Conservation (phyloP, 1,139 yeast species). For the Debaryomycetaceae sp. region DNA sequence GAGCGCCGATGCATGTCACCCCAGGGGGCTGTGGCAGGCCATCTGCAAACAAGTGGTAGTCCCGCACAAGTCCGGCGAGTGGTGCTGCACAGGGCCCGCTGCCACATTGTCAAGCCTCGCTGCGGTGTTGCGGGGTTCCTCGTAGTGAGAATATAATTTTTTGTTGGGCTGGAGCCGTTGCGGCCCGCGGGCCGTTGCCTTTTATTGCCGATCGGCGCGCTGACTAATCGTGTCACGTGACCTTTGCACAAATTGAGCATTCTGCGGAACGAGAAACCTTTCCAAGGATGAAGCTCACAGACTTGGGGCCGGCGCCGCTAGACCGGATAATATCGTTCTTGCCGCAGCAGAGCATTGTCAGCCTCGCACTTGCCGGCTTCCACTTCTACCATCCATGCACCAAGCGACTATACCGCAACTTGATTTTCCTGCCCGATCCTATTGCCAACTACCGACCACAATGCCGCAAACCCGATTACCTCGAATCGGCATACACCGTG, state of each 20-base stretch:
- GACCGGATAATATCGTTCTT: conserved; percentile 13
- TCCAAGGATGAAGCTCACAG: conserved; percentile 4
- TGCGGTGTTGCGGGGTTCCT: no score
- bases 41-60: no score
- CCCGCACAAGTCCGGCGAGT: no score
- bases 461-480: conserved; percentile 12
- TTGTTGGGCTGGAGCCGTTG: no score
- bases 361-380: conserved; percentile 27
- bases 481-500: conserved; percentile 13
- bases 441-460: conserved; percentile 6
- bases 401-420: conserved; percentile 17
- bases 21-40: no score
- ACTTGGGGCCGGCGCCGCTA: conserved; percentile 10
- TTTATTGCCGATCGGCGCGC: no score
- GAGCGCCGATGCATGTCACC: no score
- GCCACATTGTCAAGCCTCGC: no score
- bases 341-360: conserved; percentile 24
- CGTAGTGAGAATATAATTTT: no score
- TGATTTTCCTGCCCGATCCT: conserved; percentile 16
- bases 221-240: neutral
- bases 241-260: neutral
- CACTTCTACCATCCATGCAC: conserved; percentile 26
- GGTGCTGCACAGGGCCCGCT: no score
- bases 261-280: no score
- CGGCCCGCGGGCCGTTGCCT: no score